Conservation (phyloP, 169 alveolate species). For the Ichthyophthirius multifiliis region DNA sequence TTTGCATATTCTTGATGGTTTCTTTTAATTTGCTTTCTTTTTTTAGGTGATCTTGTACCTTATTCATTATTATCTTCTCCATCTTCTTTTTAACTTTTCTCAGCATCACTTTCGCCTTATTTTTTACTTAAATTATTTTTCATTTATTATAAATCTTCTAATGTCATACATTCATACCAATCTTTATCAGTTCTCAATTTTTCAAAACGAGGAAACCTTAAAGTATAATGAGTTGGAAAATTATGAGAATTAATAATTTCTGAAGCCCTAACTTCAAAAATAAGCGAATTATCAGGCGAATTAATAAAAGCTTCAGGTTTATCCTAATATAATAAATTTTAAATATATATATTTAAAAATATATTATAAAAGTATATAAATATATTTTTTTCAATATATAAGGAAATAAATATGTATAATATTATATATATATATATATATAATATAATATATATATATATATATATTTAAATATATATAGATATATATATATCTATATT, state of each 20-base stretch:
- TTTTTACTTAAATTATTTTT: conserved; percentile 41
- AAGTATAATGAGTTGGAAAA: conserved; percentile 68
- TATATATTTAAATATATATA: no score
- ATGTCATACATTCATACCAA: conserved; percentile 72
- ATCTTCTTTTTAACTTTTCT: conserved; percentile 40
- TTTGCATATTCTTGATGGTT: no score
- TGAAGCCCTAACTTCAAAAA: conserved; percentile 80
- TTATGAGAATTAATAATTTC: conserved; percentile 66
- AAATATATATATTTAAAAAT: conserved; percentile 44
- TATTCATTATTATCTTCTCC: conserved; percentile 44
- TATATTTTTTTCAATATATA: no score
- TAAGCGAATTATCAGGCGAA: conserved; percentile 61
- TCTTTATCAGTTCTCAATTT: conserved; percentile 73
- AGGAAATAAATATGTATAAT: no score
- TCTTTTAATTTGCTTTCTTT: no score
- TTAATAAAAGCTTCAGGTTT: conserved; percentile 77
- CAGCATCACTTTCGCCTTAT: conserved; percentile 46
- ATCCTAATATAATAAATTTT: conserved; percentile 47
- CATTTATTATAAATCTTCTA: conserved; percentile 55
- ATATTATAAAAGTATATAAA: background rate
- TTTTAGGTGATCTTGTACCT: conserved; percentile 37
- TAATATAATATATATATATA: no score
- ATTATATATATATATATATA: no score
- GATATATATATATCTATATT: no score
- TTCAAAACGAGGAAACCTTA: conserved; percentile 82